phyloP scores from a whole-genome alignment of 1,284 basidiomycete species.

The Cutaneotrichosporon cavernicola region DNA sequence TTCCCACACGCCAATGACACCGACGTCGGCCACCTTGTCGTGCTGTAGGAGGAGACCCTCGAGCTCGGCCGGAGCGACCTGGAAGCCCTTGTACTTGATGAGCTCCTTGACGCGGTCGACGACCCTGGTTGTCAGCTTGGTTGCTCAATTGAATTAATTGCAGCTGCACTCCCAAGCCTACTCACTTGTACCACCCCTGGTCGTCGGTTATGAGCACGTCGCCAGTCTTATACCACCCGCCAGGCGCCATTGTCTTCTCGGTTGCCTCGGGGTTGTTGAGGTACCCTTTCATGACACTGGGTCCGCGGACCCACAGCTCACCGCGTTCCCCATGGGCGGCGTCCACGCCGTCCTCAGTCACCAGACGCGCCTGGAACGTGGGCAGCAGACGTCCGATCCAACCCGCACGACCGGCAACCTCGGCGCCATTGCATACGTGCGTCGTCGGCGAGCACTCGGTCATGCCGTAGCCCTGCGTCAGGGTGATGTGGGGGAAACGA shows the following conservation, averaged over 20 bases:
- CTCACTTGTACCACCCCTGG: constrained; percentile 62
- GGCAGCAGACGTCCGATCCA: constrained; percentile 72
- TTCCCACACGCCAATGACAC: constrained; percentile 68
- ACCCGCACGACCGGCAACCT: constrained; percentile 55
- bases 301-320: constrained; percentile 77
- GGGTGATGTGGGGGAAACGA: constrained; percentile 24
- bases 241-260: constrained; percentile 62
- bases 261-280: constrained; percentile 68
- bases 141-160: not conserved
- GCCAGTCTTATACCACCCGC: constrained; percentile 79
- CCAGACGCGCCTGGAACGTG: constrained; percentile 72
- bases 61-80: constrained; percentile 79
- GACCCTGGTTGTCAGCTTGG: constrained; percentile 6
- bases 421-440: constrained; percentile 25
- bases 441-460: constrained; percentile 55
- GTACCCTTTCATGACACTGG: constrained; percentile 73
- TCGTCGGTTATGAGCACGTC: constrained; percentile 66
- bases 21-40: constrained; percentile 67
- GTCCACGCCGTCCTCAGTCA: constrained; percentile 53
- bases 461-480: constrained; percentile 55
- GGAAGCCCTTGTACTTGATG: constrained; percentile 67
- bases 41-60: constrained; percentile 71
- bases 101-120: constrained; percentile 66
- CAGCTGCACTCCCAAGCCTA: not conserved
- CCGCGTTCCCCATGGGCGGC: constrained; percentile 63